Evolutionary conservation across 139 green algal species (phyloP).

Genomic region (Marvania coccoides): DNA sequence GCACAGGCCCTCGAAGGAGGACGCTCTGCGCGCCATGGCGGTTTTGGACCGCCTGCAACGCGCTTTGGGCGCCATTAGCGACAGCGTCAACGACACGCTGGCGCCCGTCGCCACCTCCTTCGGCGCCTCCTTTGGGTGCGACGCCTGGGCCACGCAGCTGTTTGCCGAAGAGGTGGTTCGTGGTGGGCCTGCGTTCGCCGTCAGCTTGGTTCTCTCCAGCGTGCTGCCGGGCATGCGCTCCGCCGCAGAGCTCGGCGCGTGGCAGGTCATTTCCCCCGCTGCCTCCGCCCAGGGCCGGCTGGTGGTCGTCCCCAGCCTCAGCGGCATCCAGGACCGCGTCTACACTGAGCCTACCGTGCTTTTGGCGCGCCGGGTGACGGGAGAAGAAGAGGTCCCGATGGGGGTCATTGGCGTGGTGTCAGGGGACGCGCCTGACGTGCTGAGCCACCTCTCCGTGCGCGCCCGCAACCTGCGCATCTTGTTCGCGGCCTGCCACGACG

Average conservation of each 20-base stretch:
- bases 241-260: constrained; percentile 80
- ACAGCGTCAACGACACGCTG: constrained; percentile 52
- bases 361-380: constrained; percentile 68
- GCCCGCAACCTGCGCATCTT: constrained; percentile 81
- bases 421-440: constrained; percentile 77
- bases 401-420: constrained; percentile 83
- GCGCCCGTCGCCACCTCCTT: constrained; percentile 40
- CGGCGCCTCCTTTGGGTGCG: constrained; percentile 66
- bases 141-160: constrained; percentile 83
- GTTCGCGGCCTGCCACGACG: constrained; percentile 60
- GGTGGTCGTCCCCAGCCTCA: constrained; percentile 59
- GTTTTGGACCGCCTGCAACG: constrained; percentile 81
- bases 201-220: constrained; percentile 64
- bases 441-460: constrained; percentile 85
- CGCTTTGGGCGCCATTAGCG: constrained; percentile 56
- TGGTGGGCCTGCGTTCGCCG: constrained; percentile 86
- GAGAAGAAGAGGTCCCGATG: constrained; percentile 92
- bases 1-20: constrained; percentile 59
- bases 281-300: constrained; percentile 54
- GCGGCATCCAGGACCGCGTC: constrained; percentile 78
- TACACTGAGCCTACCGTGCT: constrained; percentile 80
- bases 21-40: constrained; percentile 75
- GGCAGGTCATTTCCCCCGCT: constrained; percentile 82
- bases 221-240: constrained; percentile 72
- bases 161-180: constrained; percentile 92